Percentiles rank a stretch among this genome's conserved stretches.
Evolutionary conservation across 202 grass and related monocot species (phyloP).

Genomic region (Musa balbisiana): DNA sequence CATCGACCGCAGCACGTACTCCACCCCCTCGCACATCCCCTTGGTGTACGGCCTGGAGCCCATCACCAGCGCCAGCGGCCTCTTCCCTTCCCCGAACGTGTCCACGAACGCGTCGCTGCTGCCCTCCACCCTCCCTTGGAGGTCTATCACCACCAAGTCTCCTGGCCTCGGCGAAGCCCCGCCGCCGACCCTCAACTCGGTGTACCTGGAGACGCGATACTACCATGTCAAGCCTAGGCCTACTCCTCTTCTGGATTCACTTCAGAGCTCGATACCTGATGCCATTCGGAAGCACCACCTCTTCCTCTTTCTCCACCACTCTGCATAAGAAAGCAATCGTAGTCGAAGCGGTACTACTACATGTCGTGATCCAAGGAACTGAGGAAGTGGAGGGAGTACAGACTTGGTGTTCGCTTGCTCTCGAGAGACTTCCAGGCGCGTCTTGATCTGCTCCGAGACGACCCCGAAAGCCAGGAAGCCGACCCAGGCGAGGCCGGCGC

Average conservation of each 20-base stretch:
- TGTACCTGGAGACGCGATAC: conserved; percentile 35
- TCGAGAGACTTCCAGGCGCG: conserved; percentile 80
- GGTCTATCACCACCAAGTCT: conserved; percentile 88
- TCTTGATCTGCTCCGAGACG: conserved; percentile 97
- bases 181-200: conserved; percentile 75
- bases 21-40: conserved; percentile 89
- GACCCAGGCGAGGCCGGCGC: conserved; percentile 75
- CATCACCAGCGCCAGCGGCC: conserved; percentile 84
- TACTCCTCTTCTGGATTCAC: neutral
- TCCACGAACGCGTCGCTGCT: conserved; percentile 53
- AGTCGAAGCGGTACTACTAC: conserved; percentile 1
- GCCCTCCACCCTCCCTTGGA: conserved; percentile 53
- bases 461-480: conserved; percentile 78
- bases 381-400: neutral
- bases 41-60: conserved; percentile 85
- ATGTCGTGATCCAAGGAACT: neutral
- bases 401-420: conserved; percentile 92
- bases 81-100: conserved; percentile 66
- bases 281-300: conserved; percentile 83
- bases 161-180: conserved; percentile 48
- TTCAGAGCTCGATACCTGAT: conserved; percentile 35
- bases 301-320: conserved; percentile 60
- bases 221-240: neutral
- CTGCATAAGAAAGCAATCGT: conserved; percentile 8
- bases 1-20: conserved; percentile 62